Percentiles rank a stretch among this genome's conserved stretches.
phyloP scores from a whole-genome alignment of 768 basidiomycete genomes.

The Bullera alba region DNA sequence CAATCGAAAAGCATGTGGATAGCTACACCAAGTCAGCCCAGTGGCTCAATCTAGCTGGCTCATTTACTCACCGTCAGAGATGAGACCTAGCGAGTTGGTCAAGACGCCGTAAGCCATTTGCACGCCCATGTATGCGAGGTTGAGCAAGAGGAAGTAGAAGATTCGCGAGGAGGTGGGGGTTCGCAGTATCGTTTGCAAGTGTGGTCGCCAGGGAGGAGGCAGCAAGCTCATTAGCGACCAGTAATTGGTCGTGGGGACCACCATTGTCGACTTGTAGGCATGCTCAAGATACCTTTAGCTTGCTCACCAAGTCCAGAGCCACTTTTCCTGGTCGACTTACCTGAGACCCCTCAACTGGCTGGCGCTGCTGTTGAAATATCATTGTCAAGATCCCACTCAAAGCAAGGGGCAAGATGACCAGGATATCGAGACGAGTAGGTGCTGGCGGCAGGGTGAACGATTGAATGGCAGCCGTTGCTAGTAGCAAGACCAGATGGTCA shows the following conservation, averaged over 20 bases:
- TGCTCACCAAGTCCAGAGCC: not conserved
- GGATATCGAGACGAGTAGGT: slow-evolving; percentile 16
- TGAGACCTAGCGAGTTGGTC: slow-evolving; percentile 93
- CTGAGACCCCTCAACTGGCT: too few relatives aligned
- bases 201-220: slow-evolving; percentile 47
- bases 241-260: not conserved
- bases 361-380: too few relatives aligned
- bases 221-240: slow-evolving; percentile 33
- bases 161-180: slow-evolving; percentile 91
- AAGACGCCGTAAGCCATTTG: slow-evolving; percentile 85
- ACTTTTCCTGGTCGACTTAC: too few relatives aligned
- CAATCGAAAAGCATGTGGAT: slow-evolving; percentile 99
- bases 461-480: slow-evolving; percentile 22
- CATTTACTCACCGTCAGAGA: slow-evolving; percentile 73
- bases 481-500: too few relatives aligned
- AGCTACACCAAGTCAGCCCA: slow-evolving; percentile 54
- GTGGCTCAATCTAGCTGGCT: not conserved
- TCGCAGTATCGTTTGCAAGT: slow-evolving; percentile 81
- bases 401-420: slow-evolving; percentile 24
- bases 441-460: slow-evolving; percentile 31
- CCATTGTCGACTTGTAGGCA: slow-evolving; percentile 5
- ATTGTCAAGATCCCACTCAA: slow-evolving; percentile 7
- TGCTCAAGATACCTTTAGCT: not conserved
- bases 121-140: slow-evolving; percentile 90
- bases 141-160: slow-evolving; percentile 91